Percentiles rank a stretch among this genome's conserved stretches.
phyloP scores from a whole-genome alignment of 768 basidiomycete species.

The Amanita muscaria region DNA sequence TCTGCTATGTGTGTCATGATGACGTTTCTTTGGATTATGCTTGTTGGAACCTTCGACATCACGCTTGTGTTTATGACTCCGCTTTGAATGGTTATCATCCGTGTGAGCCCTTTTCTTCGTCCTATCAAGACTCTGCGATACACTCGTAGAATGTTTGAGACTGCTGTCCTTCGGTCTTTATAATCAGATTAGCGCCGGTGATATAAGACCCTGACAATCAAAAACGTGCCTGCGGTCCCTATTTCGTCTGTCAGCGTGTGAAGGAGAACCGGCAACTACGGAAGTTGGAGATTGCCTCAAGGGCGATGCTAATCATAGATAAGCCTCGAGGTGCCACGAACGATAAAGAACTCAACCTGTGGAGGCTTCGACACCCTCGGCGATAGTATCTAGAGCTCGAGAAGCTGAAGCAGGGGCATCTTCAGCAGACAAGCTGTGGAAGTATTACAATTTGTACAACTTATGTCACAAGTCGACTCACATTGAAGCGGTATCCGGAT shows the following conservation, averaged over 20 bases:
- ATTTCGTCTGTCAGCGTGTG: background rate
- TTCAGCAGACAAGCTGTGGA: conserved; percentile 8
- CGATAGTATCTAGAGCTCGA: conserved; percentile 8
- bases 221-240: conserved; percentile 1
- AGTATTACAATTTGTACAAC: background rate
- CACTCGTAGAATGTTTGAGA: background rate
- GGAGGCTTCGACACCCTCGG: conserved; percentile 3
- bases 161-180: too few species aligned
- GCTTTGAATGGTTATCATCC: background rate
- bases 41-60: conserved; percentile 4
- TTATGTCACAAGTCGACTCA: conserved; percentile 15
- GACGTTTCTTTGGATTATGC: conserved; percentile 6
- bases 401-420: background rate
- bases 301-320: conserved; percentile 1
- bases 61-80: background rate
- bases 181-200: background rate
- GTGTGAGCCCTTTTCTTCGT: background rate
- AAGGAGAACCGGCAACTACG: background rate
- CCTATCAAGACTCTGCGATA: background rate
- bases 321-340: background rate
- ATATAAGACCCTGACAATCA: background rate
- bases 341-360: background rate
- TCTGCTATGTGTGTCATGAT: conserved; percentile 2
- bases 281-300: conserved; percentile 3
- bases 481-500: conserved; percentile 35